Conservation (phyloP, 2,329 filamentous ascomycete species). For the Chaetomiaceae sp. region DNA sequence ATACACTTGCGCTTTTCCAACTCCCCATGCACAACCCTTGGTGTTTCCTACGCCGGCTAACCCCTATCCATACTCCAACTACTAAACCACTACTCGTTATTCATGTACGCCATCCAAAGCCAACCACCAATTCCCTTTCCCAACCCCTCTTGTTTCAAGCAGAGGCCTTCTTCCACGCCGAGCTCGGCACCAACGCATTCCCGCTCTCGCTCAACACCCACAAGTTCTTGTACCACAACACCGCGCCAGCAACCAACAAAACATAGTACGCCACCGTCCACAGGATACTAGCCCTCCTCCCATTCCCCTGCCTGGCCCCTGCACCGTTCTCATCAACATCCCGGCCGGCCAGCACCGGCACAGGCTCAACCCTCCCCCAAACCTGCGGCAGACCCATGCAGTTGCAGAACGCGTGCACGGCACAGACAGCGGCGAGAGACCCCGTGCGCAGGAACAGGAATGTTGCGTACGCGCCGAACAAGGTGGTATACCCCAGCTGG, state of each 20-base stretch:
- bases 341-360: slow-evolving; percentile 21
- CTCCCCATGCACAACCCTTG: not conserved
- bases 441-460: slow-evolving; percentile 86
- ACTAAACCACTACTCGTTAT: too few species aligned
- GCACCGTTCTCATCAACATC: not conserved
- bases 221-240: slow-evolving; percentile 65
- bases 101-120: not conserved
- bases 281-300: slow-evolving; percentile 16
- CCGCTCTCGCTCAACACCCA: slow-evolving; percentile 48
- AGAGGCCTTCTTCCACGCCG: slow-evolving; percentile 14
- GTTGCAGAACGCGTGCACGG: slow-evolving; percentile 83
- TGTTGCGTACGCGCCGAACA: slow-evolving; percentile 90
- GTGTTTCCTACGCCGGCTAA: too few species aligned
- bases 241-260: slow-evolving; percentile 66
- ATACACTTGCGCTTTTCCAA: not conserved
- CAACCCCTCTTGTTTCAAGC: not conserved
- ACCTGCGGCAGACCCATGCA: slow-evolving; percentile 82
- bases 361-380: slow-evolving; percentile 68
- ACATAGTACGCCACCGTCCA: slow-evolving; percentile 81
- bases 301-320: not conserved
- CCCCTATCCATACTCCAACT: too few species aligned
- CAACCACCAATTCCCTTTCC: not conserved
- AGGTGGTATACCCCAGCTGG: slow-evolving; percentile 83
- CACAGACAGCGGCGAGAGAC: slow-evolving; percentile 68
- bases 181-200: slow-evolving; percentile 21